Conservation (phyloP, 129 eudicot species). For the Artemisia tridentata region DNA sequence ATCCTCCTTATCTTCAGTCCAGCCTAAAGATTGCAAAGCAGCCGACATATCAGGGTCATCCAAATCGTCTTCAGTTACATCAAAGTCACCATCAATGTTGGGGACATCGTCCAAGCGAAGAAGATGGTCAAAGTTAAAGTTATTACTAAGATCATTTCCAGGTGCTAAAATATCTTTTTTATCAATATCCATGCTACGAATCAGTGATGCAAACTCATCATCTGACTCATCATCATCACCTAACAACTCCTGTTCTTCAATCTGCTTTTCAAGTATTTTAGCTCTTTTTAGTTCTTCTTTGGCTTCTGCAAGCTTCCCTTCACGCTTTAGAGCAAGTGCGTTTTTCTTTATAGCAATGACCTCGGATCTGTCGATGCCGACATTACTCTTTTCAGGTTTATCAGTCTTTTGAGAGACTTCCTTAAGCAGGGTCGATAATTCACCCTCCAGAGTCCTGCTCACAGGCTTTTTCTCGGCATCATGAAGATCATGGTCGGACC, state of each 20-base stretch:
- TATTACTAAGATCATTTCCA: constrained; percentile 33
- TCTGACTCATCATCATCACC: constrained; percentile 80
- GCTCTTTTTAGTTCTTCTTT: constrained; percentile 92
- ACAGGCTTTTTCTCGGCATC: constrained; percentile 68
- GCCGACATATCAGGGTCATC: constrained; percentile 77
- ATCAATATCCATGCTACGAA: constrained; percentile 62
- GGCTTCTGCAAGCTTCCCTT: constrained; percentile 79
- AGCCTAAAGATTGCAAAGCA: constrained; percentile 86
- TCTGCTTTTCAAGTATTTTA: constrained; percentile 81
- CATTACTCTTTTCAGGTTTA: constrained; percentile 34
- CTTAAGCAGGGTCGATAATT: constrained; percentile 59
- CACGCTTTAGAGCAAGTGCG: constrained; percentile 82
- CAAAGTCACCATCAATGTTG: constrained; percentile 53
- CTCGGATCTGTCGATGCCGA: constrained; percentile 51
- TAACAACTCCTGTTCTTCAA: constrained; percentile 84
- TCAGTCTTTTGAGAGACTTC: constrained; percentile 48
- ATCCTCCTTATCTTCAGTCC: constrained; percentile 61
- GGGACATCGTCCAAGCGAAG: constrained; percentile 47
- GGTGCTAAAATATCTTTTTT: constrained; percentile 44
- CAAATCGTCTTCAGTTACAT: constrained; percentile 78
- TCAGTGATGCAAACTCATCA: constrained; percentile 68
- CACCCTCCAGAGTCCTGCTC: constrained; percentile 68
- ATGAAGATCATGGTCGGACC: constrained; percentile 82
- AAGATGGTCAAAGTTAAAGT: constrained; percentile 45
- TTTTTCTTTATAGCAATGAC: constrained; percentile 69